Base-by-base conservation (phyloP, 1,284 basidiomycete species). In the Acaromyces ingoldii region DNA sequence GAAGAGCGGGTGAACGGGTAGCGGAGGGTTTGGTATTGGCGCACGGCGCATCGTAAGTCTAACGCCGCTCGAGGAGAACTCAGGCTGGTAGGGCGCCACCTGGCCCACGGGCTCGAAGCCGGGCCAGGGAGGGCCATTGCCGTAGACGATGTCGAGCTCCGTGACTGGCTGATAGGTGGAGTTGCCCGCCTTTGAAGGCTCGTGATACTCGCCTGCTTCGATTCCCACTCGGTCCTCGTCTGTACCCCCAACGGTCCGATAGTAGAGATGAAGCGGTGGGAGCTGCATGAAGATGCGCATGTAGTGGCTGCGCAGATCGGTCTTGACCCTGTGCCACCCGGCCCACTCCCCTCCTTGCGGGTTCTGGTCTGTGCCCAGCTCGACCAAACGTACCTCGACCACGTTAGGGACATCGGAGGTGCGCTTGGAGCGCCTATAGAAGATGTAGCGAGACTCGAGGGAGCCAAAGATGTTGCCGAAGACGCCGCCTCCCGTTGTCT, bases 131-230 rank as follows among this genome's bases (percentile, higher is more conserved):
- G 61, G 57, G 34, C 26, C 30, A 10, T 58, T 50, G 21, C 71
- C 71, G 37, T 74, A 74, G 10, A 58, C 41, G 21, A 74, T 39
- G 39, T 67, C 67, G 21, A 72, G 52, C 49, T 71, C 71, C 2
- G 71, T 72, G 30, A 74, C 57, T 7, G 62, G 37, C 33, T 56
- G 49, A 2, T 33, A 40, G 17, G 39, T 19, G 31, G 36, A 10
- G 25, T 46, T 11, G 7, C 15, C 36, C 31, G 51, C 24, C 17
- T 19, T 13, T 49, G 2, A n/a, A 6, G 17, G 17, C 9, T 22
- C 4, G 51, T 51, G 9, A 26, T 21, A 1, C 19, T 3, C 13
- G 30, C 5, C 15, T 3, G 9, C 22, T 26, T 28, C 2, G 40
- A 24, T 31, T 50, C 44, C 39, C 13, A 34, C 4, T 21, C 34